Evolutionary conservation across 306 rosid genomes (phyloP).

Genomic region (Mimosa pudica): DNA sequence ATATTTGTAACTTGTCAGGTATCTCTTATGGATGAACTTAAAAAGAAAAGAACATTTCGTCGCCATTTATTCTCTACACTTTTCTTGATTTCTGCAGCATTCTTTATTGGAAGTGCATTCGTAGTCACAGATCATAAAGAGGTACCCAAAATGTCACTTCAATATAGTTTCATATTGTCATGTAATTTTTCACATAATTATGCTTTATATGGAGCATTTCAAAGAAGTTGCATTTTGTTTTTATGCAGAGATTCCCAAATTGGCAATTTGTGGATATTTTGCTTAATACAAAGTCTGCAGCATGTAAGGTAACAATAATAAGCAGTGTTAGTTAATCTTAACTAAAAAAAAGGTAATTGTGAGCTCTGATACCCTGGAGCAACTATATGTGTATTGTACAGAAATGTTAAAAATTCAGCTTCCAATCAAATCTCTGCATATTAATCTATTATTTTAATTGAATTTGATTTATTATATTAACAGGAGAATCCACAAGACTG

Average conservation of each 20-base stretch:
- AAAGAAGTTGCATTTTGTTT: not conserved
- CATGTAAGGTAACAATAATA: slow-evolving; percentile 25
- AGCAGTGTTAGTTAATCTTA: not conserved
- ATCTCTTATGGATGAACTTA: slow-evolving; percentile 15
- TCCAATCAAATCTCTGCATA: not conserved
- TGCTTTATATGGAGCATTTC: not conserved
- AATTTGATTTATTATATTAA: not conserved
- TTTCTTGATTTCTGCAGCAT: slow-evolving; percentile 35
- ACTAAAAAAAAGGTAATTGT: too few species aligned
- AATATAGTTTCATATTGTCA: not conserved
- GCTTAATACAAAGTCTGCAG: slow-evolving; percentile 19
- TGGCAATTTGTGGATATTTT: slow-evolving; percentile 28
- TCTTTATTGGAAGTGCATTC: slow-evolving; percentile 38
- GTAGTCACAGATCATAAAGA: slow-evolving; percentile 39
- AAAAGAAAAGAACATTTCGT: slow-evolving; percentile 11
- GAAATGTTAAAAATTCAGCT: not conserved
- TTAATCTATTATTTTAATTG: not conserved
- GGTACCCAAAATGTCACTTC: slow-evolving; percentile 21
- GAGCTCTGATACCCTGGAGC: too few species aligned
- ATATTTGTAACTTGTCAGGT: slow-evolving; percentile 9
- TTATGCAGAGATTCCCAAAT: slow-evolving; percentile 30
- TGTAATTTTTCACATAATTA: not conserved
- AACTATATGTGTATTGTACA: not conserved
- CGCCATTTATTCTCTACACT: slow-evolving; percentile 25
- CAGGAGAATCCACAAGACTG: slow-evolving; percentile 27